Conservation (phyloP, 108 stramenopile genomes). For the Bacterosira constricta region DNA sequence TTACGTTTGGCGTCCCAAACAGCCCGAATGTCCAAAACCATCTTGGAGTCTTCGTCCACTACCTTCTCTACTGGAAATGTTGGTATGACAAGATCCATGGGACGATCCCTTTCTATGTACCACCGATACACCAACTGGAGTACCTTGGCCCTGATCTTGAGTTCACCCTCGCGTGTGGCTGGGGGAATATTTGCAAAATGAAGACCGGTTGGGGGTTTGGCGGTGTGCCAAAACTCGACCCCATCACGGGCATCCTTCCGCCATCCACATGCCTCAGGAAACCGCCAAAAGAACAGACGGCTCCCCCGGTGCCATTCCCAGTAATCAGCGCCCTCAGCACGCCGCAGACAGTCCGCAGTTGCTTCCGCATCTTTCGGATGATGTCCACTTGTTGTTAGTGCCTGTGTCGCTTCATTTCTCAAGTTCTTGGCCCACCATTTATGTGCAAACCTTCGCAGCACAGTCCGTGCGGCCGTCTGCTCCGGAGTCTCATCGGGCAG, state of each 20-base stretch:
- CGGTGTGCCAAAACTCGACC: conserved; percentile 5
- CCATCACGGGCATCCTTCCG: conserved; percentile 24
- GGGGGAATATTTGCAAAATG: conserved; percentile 10
- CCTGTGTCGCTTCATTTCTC: background rate
- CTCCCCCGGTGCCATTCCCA: conserved; percentile 44
- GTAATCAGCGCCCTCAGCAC: no score
- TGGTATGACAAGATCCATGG: no score
- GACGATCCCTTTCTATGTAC: no score
- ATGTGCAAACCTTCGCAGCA: background rate
- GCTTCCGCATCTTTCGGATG: background rate
- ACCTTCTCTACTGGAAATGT: no score
- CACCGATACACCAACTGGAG: no score
- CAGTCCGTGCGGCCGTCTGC: conserved; percentile 1
- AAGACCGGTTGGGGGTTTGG: background rate
- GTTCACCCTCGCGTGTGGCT: background rate
- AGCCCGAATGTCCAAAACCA: no score
- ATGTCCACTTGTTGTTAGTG: background rate
- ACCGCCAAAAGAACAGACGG: no score
- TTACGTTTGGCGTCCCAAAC: no score
- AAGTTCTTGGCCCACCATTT: no score
- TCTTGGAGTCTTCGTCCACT: no score
- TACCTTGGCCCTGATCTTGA: background rate
- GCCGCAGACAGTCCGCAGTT: conserved; percentile 9
- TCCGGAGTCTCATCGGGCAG: no score
- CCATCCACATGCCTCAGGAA: conserved; percentile 25